phyloP scores from a whole-genome alignment of 305 asterid species.

The Fraxinus albicans region DNA sequence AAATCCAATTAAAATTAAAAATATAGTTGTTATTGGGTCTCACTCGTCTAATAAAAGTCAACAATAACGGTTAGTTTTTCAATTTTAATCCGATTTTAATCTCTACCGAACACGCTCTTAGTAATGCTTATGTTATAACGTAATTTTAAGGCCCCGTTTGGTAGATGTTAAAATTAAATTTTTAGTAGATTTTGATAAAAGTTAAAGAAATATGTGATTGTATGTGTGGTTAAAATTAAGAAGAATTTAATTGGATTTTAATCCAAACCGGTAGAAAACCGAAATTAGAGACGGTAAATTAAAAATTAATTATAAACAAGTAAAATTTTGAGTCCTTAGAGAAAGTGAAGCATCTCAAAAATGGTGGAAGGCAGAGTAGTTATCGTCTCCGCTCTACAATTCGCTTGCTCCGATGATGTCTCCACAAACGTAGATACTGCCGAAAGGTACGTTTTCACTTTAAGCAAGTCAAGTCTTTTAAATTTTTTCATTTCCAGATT shows the following conservation, averaged over 20 bases:
- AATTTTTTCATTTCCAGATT: background rate
- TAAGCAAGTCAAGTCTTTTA: background rate
- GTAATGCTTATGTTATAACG: background rate
- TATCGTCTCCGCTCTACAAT: conserved; percentile 80
- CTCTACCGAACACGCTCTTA: too few species aligned
- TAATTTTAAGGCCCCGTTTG: too few species aligned
- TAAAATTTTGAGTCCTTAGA: background rate
- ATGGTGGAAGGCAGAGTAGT: conserved; percentile 65
- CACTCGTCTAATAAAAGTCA: too few species aligned
- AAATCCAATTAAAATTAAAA: too few species aligned
- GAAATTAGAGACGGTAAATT: background rate
- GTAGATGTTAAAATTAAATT: too few species aligned
- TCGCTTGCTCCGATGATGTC: conserved; percentile 86
- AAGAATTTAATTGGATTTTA: too few species aligned
- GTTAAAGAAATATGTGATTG: too few species aligned
- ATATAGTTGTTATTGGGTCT: too few species aligned
- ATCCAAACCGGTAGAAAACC: background rate
- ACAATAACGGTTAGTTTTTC: too few species aligned
- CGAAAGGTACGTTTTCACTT: conserved; percentile 52
- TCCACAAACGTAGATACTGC: conserved; percentile 78
- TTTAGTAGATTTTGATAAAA: too few species aligned
- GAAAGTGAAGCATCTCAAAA: background rate
- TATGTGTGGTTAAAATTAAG: too few species aligned
- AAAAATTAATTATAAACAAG: background rate
- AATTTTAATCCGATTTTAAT: too few species aligned